These are phyloP conservation scores for Daedalea quercina DNA, from an alignment of 768 basidiomycete genomes.

Conservation along the genomic window DNA sequence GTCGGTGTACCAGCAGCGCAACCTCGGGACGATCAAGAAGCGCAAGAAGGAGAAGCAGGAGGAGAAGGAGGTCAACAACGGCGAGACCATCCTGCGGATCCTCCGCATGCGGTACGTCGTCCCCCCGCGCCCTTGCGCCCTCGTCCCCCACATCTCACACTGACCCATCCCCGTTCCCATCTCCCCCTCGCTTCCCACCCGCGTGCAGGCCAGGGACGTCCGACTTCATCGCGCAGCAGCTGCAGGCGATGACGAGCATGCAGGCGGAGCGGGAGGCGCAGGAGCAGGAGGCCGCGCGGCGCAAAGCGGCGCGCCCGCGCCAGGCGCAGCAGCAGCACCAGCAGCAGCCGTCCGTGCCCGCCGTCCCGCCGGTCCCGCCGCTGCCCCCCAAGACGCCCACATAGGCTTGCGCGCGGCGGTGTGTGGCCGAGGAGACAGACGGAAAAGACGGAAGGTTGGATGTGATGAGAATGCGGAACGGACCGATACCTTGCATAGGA, in stretches of 20 bases:
- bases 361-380: slow-evolving; percentile 21
- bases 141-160: background rate
- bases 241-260: slow-evolving; percentile 76
- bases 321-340: no score
- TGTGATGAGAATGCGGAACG: background rate
- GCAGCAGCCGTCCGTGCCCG: slow-evolving; percentile 24
- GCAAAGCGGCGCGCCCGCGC: slow-evolving; percentile 50
- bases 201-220: slow-evolving; percentile 60
- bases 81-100: slow-evolving; percentile 91
- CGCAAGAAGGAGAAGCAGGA: slow-evolving; percentile 89
- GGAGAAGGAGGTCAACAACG: slow-evolving; percentile 63
- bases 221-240: slow-evolving; percentile 85
- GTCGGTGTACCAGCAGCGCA: slow-evolving; percentile 87
- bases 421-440: background rate
- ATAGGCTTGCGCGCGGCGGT: background rate
- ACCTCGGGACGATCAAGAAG: slow-evolving; percentile 92
- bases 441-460: background rate
- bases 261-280: slow-evolving; percentile 76
- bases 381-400: slow-evolving; percentile 10
- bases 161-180: background rate
- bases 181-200: background rate
- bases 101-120: slow-evolving; percentile 82
- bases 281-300: slow-evolving; percentile 52
- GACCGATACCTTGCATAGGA: slow-evolving; percentile 24
- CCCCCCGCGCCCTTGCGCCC: background rate